phyloP scores from a whole-genome alignment of 225 moss, liverwort and hornwort genomes.

The Ulota crispa region DNA sequence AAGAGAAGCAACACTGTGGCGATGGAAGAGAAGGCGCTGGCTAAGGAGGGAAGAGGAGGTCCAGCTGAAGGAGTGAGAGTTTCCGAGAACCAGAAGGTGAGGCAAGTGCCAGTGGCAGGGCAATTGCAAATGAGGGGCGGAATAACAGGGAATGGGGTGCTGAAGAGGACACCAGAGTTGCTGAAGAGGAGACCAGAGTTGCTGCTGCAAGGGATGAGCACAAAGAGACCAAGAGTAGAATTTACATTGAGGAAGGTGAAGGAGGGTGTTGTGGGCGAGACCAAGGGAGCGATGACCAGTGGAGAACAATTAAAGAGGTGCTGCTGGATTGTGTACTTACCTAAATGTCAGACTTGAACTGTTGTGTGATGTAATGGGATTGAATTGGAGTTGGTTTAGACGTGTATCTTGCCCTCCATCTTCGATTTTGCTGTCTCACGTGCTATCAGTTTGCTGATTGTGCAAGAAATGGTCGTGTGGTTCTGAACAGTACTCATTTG shows the following conservation, averaged over 20 bases:
- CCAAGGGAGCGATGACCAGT: constrained; percentile 9
- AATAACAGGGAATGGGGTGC: constrained; percentile 25
- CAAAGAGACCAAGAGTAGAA: constrained; percentile 39
- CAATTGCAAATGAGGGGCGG: constrained; percentile 25
- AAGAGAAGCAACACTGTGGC: constrained; percentile 19
- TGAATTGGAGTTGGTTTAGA: neutral
- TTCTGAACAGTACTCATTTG: constrained; percentile 13
- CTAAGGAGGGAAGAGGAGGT: constrained; percentile 7
- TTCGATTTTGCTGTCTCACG: neutral
- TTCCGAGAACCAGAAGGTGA: constrained; percentile 5
- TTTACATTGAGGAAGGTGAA: constrained; percentile 44
- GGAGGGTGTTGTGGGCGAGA: constrained; percentile 30
- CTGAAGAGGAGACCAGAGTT: constrained; percentile 56
- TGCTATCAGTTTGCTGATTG: neutral
- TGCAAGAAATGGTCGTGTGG: neutral
- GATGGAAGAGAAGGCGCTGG: neutral
- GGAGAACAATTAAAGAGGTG: constrained; percentile 52
- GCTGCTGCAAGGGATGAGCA: constrained; percentile 19
- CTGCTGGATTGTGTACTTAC: neutral
- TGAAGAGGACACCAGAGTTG: constrained; percentile 57
- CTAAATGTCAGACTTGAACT: neutral
- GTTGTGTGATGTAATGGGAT: neutral
- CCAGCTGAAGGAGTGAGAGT: constrained; percentile 3
- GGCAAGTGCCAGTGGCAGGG: constrained; percentile 7
- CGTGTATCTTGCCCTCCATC: neutral